Evolutionary conservation across 768 basidiomycete species (phyloP), one percentile per base, ranked within the genome.

Genomic region (Zangia roseola): DNA sequence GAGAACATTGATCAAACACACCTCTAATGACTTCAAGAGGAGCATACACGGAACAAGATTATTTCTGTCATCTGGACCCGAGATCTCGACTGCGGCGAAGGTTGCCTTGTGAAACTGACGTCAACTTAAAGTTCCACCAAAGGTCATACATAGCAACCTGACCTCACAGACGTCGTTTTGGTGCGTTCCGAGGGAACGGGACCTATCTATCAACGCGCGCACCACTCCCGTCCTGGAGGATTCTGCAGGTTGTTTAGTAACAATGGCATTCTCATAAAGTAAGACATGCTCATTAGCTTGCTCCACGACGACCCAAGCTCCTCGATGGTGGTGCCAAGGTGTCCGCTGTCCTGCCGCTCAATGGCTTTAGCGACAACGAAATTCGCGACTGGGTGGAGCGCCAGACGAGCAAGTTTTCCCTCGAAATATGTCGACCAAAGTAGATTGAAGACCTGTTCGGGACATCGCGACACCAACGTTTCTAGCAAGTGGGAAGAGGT

Each of bases 401-500:
- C 84, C 24, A 97, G 72, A 48, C 86, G 79, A 4, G 77, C 68
- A 31, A 97, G 72, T 53, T 84, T 83, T n/a, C 82, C 83, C 37
- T 71, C 66, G 63, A 98, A 86, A 69, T 97, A 94, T 0, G 78
- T 77, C 3, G 69, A 59, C 95, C 95, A 98, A 6, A 97, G 60
- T 0, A 74, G 59, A 26, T 69, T 62, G 61, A 94, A 94, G 2
- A 84, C 76, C 16, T 69, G 58, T 6, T 74, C 67, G 0, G 91
- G 84, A 16, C 83, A 79, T 42, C 79, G 77, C 6, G 71, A 67
- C 20, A 94, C 79, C 26, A 95, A 72, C 1, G 83, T 82, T 65
- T 97, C 94, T n/a, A 94, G 76, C 2, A 95, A 75, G 61, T 94
- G 92, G 0, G 94, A 95, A 0, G 94, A 88, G 3, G 91, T 91